Evolutionary conservation across 306 rosid species (phyloP), one percentile per base, ranked within the genome.

Genomic region (Leucaena leucocephala): DNA sequence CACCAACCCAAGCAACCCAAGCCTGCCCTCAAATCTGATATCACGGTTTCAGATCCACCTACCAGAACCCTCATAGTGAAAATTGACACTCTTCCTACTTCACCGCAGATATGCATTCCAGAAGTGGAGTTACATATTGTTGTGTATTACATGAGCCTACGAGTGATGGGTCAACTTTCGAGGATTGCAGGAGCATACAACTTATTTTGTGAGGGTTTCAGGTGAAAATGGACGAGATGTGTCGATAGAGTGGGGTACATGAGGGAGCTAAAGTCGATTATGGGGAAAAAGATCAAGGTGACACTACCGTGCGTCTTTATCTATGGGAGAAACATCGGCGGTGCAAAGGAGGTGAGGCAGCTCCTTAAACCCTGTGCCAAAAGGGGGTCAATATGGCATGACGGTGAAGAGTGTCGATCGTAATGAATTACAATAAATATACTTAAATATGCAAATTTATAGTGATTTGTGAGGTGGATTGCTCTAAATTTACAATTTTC

Each of bases 121-220:
- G 81, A 84, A 2, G 82, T 88, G 9, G 95, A 94, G 85, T 84
- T 88, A 43, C 91, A 91, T 72, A 87, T 94, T 57, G 92, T 91
- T 49, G 84, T 94, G 17, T 94, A 92, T 87, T 94, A 87, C 87
- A 92, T 97, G 4, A 92, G 95, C 91, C 89, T 92, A 61, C 92
- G 97, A n/a, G 91, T 94, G 79, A 94, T 94, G 39, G n/a, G 45
- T 38, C 87, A 0, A 94, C 98, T 6, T 94, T 88, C 84, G 95
- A 94, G 66, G 96, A 86, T 70, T 94, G 98, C 89, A 82, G 52
- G 77, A 58, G 88, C 81, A 95, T 92, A 78, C 92, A 88, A 74
- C 82, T 93, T 2, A 94, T 94, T 15, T 82, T 94, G 10, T 89
- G 90, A 15, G 98, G 90, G 38, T 83, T 88, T 78, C 93, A 92